These are phyloP conservation scores for Bipolaris cookei DNA, from an alignment of 2,329 filamentous ascomycete genomes.

Conservation along the genomic window DNA sequence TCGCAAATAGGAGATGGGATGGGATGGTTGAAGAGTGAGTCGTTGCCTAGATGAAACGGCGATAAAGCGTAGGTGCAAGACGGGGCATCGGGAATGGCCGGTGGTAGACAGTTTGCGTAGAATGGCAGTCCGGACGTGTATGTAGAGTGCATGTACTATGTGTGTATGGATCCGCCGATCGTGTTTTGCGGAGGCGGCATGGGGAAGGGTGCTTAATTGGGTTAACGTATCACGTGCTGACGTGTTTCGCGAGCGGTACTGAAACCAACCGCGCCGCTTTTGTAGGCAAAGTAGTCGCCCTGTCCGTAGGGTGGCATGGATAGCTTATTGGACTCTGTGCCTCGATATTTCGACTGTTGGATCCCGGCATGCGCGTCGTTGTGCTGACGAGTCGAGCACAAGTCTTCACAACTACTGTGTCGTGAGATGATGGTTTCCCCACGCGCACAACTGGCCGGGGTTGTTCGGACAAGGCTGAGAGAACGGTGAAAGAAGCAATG, in stretches of 20 bases:
- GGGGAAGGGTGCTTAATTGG: background rate
- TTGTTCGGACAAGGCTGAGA: constrained; percentile 3
- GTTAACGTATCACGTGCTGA: constrained; percentile 20
- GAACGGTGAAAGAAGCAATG: constrained; percentile 1
- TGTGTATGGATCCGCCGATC: background rate
- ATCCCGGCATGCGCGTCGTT: background rate
- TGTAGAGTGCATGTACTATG: background rate
- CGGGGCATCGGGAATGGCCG: constrained; percentile 3
- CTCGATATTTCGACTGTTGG: background rate
- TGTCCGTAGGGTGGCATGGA: background rate
- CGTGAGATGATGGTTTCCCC: background rate
- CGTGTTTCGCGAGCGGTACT: constrained; percentile 8
- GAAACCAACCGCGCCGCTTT: background rate
- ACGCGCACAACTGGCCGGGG: background rate
- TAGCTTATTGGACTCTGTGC: no score
- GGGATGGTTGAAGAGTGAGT: constrained; percentile 9
- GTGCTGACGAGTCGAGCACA: background rate
- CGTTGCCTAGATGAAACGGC: constrained; percentile 38
- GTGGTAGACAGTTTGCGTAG: constrained; percentile 7
- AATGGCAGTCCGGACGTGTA: background rate
- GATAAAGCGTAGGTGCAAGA: background rate
- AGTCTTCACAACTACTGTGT: background rate
- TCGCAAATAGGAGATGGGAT: constrained; percentile 18
- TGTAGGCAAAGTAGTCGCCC: background rate
- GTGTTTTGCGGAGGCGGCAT: constrained; percentile 10